Conservation (phyloP, 2,329 filamentous ascomycete genomes). For the Neofusicoccum sp. region DNA sequence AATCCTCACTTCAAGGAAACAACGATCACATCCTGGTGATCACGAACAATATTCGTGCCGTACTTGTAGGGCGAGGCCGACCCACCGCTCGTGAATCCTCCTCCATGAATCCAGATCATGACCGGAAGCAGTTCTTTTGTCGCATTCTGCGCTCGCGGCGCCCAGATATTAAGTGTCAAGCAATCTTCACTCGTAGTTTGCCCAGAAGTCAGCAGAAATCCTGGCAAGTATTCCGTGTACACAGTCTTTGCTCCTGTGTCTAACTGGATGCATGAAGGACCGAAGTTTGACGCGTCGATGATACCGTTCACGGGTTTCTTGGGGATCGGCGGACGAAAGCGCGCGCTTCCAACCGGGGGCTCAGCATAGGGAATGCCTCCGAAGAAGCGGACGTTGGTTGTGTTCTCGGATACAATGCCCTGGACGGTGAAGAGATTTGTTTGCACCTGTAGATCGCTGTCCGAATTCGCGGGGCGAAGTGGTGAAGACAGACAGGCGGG, state of each 20-base stretch:
- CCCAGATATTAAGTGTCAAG: slow-evolving; percentile 33
- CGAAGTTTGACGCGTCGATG: slow-evolving; percentile 25
- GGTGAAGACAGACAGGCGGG: not conserved
- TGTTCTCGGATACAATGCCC: slow-evolving; percentile 24
- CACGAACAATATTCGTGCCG: slow-evolving; percentile 34
- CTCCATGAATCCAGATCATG: slow-evolving; percentile 44
- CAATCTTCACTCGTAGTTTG: slow-evolving; percentile 29
- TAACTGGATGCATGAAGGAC: slow-evolving; percentile 26
- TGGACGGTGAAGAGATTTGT: slow-evolving; percentile 24
- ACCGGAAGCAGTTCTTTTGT: slow-evolving; percentile 33
- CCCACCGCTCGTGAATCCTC: slow-evolving; percentile 39
- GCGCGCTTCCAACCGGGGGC: not conserved
- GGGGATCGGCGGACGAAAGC: slow-evolving; percentile 22
- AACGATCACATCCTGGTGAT: slow-evolving; percentile 40
- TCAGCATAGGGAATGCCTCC: slow-evolving; percentile 17
- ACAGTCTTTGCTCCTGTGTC: slow-evolving; percentile 24
- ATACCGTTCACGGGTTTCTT: slow-evolving; percentile 20
- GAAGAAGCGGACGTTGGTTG: slow-evolving; percentile 23
- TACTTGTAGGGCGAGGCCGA: slow-evolving; percentile 39
- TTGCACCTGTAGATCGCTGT: slow-evolving; percentile 21
- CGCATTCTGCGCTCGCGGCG: slow-evolving; percentile 26
- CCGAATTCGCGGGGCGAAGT: not conserved
- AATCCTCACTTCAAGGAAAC: slow-evolving; percentile 38
- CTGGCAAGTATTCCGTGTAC: slow-evolving; percentile 25
- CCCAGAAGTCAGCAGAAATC: slow-evolving; percentile 25